Evolutionary conservation across 78 protist species (phyloP).

Genomic region (Diacronema lutheri): DNA sequence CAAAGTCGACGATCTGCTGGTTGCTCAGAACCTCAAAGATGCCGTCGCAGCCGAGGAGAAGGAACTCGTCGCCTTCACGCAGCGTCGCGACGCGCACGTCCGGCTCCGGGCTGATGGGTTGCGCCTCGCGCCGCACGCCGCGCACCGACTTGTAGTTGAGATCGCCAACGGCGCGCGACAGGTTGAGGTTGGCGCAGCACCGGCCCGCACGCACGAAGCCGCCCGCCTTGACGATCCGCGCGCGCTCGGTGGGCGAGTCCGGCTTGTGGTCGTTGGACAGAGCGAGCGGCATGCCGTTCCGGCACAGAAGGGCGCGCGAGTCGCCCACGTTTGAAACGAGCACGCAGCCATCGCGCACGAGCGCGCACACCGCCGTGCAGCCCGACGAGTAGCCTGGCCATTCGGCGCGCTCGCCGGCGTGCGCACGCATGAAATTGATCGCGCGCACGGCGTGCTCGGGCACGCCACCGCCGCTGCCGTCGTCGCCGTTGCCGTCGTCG

Average conservation of each 20-base stretch:
- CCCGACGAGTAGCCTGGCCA: background rate
- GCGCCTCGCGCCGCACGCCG: too few relatives aligned
- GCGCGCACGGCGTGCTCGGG: too few relatives aligned
- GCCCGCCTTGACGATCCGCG: conserved; percentile 60
- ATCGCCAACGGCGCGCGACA: background rate
- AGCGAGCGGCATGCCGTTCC: background rate
- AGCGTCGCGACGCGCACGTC: too few relatives aligned
- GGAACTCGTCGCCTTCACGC: background rate
- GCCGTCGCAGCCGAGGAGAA: background rate
- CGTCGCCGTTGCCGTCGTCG: too few relatives aligned
- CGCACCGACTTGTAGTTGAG: background rate
- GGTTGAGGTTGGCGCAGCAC: background rate
- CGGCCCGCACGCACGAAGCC: conserved; percentile 57
- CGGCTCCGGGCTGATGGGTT: too few relatives aligned
- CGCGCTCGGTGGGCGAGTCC: conserved; percentile 31
- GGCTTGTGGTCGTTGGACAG: conserved; percentile 57
- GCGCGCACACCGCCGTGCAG: background rate
- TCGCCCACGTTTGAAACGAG: background rate
- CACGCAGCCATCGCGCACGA: background rate
- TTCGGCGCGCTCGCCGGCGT: background rate
- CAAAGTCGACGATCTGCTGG: background rate
- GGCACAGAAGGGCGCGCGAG: background rate
- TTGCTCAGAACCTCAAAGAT: background rate
- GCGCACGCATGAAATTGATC: too few relatives aligned
- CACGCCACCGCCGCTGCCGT: too few relatives aligned